phyloP scores from a whole-genome alignment of 2,329 filamentous ascomycete species.

The Colletotrichum sp. region DNA sequence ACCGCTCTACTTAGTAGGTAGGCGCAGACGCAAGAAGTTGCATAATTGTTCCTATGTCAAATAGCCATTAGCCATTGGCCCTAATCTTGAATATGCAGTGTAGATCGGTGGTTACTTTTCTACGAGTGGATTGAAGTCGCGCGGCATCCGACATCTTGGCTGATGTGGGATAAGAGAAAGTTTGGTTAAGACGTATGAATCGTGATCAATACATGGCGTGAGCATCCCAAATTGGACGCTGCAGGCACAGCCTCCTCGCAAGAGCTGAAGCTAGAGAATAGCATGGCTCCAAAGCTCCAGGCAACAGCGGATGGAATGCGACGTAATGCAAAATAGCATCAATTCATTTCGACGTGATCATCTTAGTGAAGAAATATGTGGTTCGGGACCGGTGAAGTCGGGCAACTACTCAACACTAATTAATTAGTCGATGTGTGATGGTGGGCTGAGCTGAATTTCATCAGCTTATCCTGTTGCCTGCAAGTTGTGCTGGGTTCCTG shows the following conservation, averaged over 20 bases:
- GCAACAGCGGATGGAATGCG: not conserved
- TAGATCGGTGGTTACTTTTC: rapidly evolving
- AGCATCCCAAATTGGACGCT: not conserved
- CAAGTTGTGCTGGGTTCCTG: not conserved
- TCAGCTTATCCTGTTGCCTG: not conserved
- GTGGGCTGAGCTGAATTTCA: not conserved
- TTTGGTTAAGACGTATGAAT: not conserved
- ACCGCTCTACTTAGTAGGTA: rapidly evolving
- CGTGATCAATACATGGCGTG: not conserved
- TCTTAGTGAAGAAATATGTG: too few relatives aligned
- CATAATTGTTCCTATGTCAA: not conserved
- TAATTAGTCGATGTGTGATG: rapidly evolving
- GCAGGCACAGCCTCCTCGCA: not conserved
- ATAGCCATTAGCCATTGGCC: not conserved
- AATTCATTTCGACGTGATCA: not conserved
- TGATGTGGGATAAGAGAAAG: not conserved
- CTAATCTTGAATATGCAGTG: rapidly evolving
- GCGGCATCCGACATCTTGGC: not conserved
- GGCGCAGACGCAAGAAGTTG: rapidly evolving
- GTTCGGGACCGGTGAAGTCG: not conserved
- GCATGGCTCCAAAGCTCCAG: not conserved
- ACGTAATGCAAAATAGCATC: not conserved
- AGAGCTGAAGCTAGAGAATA: not conserved
- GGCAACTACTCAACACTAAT: rapidly evolving
- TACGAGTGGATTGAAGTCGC: not conserved